Conservation (phyloP, 1,284 basidiomycete species). For the Singerocomus inundabilis region DNA sequence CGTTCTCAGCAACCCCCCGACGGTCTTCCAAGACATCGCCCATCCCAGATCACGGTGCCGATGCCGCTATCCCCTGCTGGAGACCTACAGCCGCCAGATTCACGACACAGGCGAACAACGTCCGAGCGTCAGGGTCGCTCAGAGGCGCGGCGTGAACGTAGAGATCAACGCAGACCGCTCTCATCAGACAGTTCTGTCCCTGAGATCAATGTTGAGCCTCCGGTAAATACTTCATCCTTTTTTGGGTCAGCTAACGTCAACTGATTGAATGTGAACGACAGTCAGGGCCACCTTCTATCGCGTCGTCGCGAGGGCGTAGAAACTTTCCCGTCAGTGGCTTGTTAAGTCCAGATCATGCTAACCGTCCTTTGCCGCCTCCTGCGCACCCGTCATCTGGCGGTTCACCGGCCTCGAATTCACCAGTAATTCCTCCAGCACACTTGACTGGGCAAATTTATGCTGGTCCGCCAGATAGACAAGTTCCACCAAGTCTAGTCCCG, state of each 20-base stretch:
- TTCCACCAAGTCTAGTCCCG: slow-evolving; percentile 14
- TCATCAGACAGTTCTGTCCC: slow-evolving; percentile 37
- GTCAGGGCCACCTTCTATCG: slow-evolving; percentile 35
- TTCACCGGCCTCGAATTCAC: slow-evolving; percentile 15
- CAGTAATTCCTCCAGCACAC: slow-evolving; percentile 8
- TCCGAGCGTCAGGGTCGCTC: slow-evolving; percentile 32
- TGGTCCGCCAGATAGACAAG: slow-evolving; percentile 9
- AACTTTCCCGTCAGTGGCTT: slow-evolving; percentile 12
- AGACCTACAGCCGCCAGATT: slow-evolving; percentile 16
- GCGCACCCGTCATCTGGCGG: slow-evolving; percentile 6
- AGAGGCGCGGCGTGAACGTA: slow-evolving; percentile 17
- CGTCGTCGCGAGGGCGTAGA: slow-evolving; percentile 31
- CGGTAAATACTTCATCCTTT: slow-evolving; percentile 22
- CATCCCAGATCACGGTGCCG: slow-evolving; percentile 25
- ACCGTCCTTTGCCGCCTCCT: slow-evolving; percentile 28
- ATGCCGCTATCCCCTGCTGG: slow-evolving; percentile 31
- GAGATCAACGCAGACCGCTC: slow-evolving; percentile 25
- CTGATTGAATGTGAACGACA: slow-evolving; percentile 13
- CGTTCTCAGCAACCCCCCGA: slow-evolving; percentile 15
- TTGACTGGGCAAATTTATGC: slow-evolving; percentile 19
- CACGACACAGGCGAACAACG: slow-evolving; percentile 18
- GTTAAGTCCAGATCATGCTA: slow-evolving; percentile 34
- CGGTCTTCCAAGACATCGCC: slow-evolving; percentile 18
- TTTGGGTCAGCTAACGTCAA: slow-evolving; percentile 18
- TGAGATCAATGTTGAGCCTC: slow-evolving; percentile 33